Evolutionary conservation across 306 rosid species (phyloP).

Genomic region (Sophora flavescens): DNA sequence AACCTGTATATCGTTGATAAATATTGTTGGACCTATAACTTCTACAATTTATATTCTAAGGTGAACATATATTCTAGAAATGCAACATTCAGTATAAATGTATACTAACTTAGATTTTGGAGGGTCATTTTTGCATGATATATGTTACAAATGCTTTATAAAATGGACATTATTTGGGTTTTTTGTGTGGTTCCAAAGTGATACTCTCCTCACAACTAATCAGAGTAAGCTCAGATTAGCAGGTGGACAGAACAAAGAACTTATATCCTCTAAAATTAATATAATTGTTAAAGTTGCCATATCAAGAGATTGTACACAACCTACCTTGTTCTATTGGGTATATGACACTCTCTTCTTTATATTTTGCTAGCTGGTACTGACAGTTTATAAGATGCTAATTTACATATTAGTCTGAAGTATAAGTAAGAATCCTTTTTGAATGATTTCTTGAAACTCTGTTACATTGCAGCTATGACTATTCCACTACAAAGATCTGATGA

Average conservation of each 20-base stretch:
- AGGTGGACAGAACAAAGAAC: conserved; percentile 17
- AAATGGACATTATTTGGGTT: conserved; percentile 6
- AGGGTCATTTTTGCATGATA: not conserved
- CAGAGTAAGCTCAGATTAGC: conserved; percentile 5
- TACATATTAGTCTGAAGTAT: too few species aligned
- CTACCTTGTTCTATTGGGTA: too few species aligned
- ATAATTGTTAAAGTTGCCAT: conserved; percentile 10
- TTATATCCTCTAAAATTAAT: conserved; percentile 5
- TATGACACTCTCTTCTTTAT: too few species aligned
- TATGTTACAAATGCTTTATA: not conserved
- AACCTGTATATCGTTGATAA: conserved; percentile 73
- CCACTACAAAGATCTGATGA: too few species aligned
- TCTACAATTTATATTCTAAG: conserved; percentile 17
- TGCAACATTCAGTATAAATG: not conserved
- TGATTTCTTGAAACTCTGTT: too few species aligned
- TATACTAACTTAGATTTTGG: not conserved
- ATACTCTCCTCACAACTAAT: conserved; percentile 23
- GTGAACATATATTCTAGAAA: conserved; percentile 7
- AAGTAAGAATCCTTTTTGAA: too few species aligned
- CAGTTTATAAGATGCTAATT: too few species aligned
- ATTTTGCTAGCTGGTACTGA: too few species aligned
- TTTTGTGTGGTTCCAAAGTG: conserved; percentile 19
- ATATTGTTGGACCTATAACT: conserved; percentile 25
- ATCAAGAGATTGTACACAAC: too few species aligned
- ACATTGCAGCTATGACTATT: too few species aligned